Conservation (phyloP, 2,329 filamentous ascomycete species). For the Sclerotinia borealis region DNA sequence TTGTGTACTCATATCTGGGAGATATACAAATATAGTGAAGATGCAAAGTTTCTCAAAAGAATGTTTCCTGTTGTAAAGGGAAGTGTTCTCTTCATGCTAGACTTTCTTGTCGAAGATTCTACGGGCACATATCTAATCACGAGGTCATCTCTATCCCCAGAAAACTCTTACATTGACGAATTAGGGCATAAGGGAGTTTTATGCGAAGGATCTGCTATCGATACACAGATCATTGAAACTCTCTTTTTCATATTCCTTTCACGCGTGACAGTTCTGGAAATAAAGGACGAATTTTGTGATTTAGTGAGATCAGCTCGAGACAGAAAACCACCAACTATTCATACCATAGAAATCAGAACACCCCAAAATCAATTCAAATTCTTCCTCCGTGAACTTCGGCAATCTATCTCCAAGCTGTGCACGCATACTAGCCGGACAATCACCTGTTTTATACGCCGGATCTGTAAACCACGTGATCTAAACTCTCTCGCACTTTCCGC, state of each 20-base stretch:
- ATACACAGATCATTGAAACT: conserved; percentile 39
- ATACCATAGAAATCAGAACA: conserved; percentile 90
- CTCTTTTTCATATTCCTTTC: conserved; percentile 33
- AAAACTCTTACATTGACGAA: conserved; percentile 30
- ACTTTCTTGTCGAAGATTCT: conserved; percentile 32
- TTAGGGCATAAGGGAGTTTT: conserved; percentile 30
- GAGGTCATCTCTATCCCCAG: conserved; percentile 36
- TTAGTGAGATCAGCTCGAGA: not conserved
- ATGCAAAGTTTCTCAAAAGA: conserved; percentile 28
- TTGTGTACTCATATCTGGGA: conserved; percentile 37
- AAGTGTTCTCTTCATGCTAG: conserved; percentile 31
- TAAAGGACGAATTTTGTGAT: not conserved
- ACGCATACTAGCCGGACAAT: conserved; percentile 77
- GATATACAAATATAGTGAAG: conserved; percentile 34
- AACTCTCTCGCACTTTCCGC: conserved; percentile 77
- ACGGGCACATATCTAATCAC: conserved; percentile 32
- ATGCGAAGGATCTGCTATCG: conserved; percentile 42
- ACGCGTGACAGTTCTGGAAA: not conserved
- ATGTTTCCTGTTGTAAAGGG: conserved; percentile 31
- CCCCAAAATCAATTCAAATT: conserved; percentile 59
- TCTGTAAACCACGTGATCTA: conserved; percentile 81
- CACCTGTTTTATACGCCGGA: conserved; percentile 68
- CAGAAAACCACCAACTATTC: conserved; percentile 59
- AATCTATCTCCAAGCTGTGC: conserved; percentile 74
- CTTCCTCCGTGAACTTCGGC: conserved; percentile 66